Evolutionary conservation across 2,329 filamentous ascomycete species (phyloP).

Genomic region (Xylaria sp.): DNA sequence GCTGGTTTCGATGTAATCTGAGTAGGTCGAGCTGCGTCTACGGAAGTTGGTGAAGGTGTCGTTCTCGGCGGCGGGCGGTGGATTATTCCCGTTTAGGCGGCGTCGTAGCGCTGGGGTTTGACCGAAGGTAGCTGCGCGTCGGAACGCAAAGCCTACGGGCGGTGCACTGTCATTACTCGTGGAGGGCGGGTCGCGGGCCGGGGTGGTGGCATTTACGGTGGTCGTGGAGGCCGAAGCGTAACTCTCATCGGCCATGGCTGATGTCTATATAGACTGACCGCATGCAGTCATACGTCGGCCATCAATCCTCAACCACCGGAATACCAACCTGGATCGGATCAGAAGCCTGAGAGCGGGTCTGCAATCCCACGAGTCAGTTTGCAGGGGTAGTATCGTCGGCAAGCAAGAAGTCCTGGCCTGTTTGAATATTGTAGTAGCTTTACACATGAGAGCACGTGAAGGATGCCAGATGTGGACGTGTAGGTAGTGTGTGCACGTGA

Average conservation of each 20-base stretch:
- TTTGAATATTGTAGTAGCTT: not conserved
- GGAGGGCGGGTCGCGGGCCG: slow-evolving; percentile 28
- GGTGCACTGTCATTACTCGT: slow-evolving; percentile 41
- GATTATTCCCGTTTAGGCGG: slow-evolving; percentile 38
- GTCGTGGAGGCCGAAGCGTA: slow-evolving; percentile 41
- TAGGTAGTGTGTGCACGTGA: not conserved
- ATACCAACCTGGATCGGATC: slow-evolving; percentile 1
- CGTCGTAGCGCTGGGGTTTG: slow-evolving; percentile 47
- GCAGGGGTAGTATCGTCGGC: not conserved
- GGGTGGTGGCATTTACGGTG: slow-evolving; percentile 38
- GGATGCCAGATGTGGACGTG: not conserved
- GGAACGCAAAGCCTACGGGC: slow-evolving; percentile 52
- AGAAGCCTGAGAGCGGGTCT: not conserved
- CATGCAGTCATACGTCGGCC: slow-evolving; percentile 36
- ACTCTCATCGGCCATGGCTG: slow-evolving; percentile 48
- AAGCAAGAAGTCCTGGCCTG: not conserved
- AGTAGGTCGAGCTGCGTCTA: slow-evolving; percentile 80
- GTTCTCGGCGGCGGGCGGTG: slow-evolving; percentile 36
- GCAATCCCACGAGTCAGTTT: not conserved
- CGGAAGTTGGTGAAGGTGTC: slow-evolving; percentile 52
- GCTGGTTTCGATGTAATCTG: slow-evolving; percentile 74
- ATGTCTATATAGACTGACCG: slow-evolving; percentile 24
- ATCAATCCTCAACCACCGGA: slow-evolving; percentile 15
- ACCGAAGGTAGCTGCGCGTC: slow-evolving; percentile 56
- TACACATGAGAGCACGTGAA: slow-evolving; percentile 21